These are phyloP conservation scores for Barbatosphaeria neglecta DNA, from an alignment of 495 filamentous ascomycete genomes.

Conservation along the genomic window DNA sequence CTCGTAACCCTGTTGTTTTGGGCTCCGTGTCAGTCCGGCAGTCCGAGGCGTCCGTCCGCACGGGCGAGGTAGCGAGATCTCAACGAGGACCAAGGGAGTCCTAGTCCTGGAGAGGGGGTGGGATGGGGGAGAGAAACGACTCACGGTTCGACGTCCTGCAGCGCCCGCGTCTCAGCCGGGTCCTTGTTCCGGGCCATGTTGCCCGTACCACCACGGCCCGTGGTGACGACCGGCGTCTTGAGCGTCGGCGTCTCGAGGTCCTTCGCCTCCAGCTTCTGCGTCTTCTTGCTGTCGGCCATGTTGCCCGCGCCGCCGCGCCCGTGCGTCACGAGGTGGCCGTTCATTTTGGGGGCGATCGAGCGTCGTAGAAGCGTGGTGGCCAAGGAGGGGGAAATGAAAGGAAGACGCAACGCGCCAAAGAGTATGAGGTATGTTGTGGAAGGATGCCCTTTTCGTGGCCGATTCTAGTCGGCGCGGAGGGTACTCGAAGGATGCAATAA, in stretches of 20 bases:
- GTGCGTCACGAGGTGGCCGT: constrained; percentile 25
- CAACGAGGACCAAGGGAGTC: no score
- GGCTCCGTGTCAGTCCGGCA: not conserved
- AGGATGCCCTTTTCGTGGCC: no score
- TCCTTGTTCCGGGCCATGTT: constrained; percentile 66
- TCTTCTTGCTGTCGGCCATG: constrained; percentile 48
- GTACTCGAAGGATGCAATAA: no score
- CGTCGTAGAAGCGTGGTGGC: no score
- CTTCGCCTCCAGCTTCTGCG: constrained; percentile 32
- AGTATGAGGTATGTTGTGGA: no score
- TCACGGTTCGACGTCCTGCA: constrained; percentile 66
- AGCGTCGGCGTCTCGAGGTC: constrained; percentile 74
- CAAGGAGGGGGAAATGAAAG: no score
- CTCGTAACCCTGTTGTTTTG: constrained; percentile 27
- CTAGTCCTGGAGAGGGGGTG: not conserved
- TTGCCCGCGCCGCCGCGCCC: constrained; percentile 59
- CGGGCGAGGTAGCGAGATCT: no score
- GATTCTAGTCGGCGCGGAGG: no score
- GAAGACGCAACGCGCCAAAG: no score
- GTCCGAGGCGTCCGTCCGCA: constrained; percentile 5
- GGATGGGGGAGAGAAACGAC: constrained; percentile 4
- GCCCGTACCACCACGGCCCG: constrained; percentile 51
- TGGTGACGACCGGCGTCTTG: constrained; percentile 73
- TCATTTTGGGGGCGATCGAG: constrained; percentile 12
- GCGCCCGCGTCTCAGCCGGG: constrained; percentile 56